These are phyloP conservation scores for Deakozyma indianensis DNA, from an alignment of 805 yeast species.

Conservation along the genomic window DNA sequence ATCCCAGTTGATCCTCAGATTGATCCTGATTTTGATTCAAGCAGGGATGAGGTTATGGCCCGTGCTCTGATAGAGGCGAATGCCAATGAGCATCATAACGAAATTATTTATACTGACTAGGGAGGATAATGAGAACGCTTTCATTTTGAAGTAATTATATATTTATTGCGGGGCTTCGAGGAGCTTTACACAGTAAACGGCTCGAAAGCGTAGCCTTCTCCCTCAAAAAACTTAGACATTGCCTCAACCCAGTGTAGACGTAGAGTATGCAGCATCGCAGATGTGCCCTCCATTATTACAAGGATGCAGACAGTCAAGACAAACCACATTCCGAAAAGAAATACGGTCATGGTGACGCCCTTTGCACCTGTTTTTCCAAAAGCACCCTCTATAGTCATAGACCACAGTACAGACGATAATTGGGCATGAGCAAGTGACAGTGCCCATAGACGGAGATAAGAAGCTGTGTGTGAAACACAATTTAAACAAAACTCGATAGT, in stretches of 20 bases:
- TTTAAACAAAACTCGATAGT: conserved; percentile 95
- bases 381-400: conserved; percentile 81
- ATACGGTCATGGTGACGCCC: conserved; percentile 60
- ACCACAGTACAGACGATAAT: conserved; percentile 84
- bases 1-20: background rate
- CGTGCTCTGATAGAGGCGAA: background rate
- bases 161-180: too few species aligned
- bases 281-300: conserved; percentile 96
- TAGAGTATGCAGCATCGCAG: conserved; percentile 95
- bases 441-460: conserved; percentile 94
- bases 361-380: conserved; percentile 50
- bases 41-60: background rate
- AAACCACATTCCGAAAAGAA: conserved; percentile 91
- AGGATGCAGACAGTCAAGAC: conserved; percentile 78
- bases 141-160: too few species aligned
- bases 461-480: conserved; percentile 95
- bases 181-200: conserved; percentile 38
- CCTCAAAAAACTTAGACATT: conserved; percentile 95
- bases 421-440: conserved; percentile 93
- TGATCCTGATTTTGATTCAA: background rate
- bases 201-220: conserved; percentile 82
- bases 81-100: conserved; percentile 1
- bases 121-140: too few species aligned
- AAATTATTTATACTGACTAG: conserved; percentile 1
- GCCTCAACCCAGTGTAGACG: conserved; percentile 99